Base-by-base conservation (phyloP, 2,329 filamentous ascomycete species). In the Ophiostoma ulmi region DNA sequence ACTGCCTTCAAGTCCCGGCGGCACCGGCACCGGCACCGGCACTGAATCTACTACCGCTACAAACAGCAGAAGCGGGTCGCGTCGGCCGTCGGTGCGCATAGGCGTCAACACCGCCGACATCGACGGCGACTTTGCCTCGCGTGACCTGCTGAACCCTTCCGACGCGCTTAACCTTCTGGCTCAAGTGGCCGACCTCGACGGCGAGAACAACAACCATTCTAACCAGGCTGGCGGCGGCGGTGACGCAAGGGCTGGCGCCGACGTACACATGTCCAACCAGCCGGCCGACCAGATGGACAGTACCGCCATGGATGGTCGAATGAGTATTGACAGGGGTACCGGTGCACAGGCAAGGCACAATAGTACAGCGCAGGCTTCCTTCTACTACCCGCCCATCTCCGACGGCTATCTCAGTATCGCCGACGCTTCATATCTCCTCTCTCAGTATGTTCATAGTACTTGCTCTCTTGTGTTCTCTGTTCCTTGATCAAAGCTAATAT, bases 151-250 rank as follows among this genome's bases (percentile, higher is more conserved):
- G 44, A 81, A 81, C 22, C 80, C 80, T 1, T 81, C 80, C 1
- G 80, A 82, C 69, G 80, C 80, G 0, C 74, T 82, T 65, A 78
- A 81, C 69, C 72, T 82, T 22, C 72, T 82, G 35, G 80, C 80
- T 38, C 80, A 81, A 70, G 80, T 81, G 5, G 80, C 80, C 48
- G 78, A 81, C 61, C 75, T 81, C 65, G 79, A 80, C 55, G 70
- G 67, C 65, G 70, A 68, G 6, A 67, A 70, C 44, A 66, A 67
- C 10, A 58, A 36, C 14, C 52, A 55, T 11, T 20, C 66, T 36
- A 63, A 22, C 17, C 38, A 41, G 4, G 31, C n/a, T 17, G 39
- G 44, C 13, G 48, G 17, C 31, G n/a, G 39, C 3, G 64, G 48
- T 4, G 38, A 26, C 5, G 39, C 38, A 0, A 36, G 41, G n/a